Conservation (phyloP, 306 rosid genomes). For the Alnus glutinosa region DNA sequence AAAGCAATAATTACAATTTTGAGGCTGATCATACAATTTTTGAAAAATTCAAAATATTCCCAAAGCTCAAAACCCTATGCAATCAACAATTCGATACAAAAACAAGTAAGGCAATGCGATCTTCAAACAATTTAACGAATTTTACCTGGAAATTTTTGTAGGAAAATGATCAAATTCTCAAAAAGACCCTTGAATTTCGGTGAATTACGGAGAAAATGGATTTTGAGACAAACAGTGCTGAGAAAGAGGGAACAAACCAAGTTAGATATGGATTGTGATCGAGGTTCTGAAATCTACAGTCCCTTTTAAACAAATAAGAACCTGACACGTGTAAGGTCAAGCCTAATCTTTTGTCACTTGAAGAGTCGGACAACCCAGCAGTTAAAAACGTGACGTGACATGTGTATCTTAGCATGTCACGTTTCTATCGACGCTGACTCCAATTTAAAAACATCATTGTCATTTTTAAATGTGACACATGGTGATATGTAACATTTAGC, state of each 20-base stretch:
- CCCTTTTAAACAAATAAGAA: not conserved
- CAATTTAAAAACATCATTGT: too few relatives aligned
- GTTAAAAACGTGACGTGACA: too few relatives aligned
- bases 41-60: too few relatives aligned
- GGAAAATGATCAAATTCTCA: not conserved
- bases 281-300: not conserved
- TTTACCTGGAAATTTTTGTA: not conserved
- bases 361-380: too few relatives aligned
- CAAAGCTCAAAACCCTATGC: not conserved
- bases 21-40: not conserved
- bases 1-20: too few relatives aligned
- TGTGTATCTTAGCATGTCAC: too few relatives aligned
- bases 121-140: not conserved
- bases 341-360: not conserved
- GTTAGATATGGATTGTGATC: not conserved
- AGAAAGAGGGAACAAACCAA: not conserved
- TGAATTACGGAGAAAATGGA: not conserved
- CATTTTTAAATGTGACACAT: too few relatives aligned
- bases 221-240: not conserved
- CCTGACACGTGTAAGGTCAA: not conserved
- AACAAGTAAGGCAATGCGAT: not conserved
- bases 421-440: too few relatives aligned
- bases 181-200: not conserved
- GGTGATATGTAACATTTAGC: too few relatives aligned
- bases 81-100: not conserved